These are phyloP conservation scores for Saccharomyces uvarum DNA, from an alignment of 1,139 yeast genomes.

Conservation along the genomic window DNA sequence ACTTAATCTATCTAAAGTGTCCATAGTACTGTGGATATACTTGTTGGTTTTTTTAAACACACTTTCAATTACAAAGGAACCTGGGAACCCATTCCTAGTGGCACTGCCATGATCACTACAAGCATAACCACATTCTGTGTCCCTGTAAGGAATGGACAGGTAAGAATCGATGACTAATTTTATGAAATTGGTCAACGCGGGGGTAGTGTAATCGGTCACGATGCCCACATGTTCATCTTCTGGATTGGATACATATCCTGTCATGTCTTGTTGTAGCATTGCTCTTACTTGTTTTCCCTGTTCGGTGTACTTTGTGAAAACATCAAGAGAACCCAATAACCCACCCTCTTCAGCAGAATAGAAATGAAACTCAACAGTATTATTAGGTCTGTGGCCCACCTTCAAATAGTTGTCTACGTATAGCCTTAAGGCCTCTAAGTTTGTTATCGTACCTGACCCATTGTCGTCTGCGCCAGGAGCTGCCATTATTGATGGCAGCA, in stretches of 20 bases:
- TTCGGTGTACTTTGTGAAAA: slow-evolving; percentile 49
- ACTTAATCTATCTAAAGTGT: slow-evolving; percentile 73
- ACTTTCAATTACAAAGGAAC: slow-evolving; percentile 74
- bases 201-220: slow-evolving; percentile 65
- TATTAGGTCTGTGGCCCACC: slow-evolving; percentile 40
- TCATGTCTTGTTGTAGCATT: slow-evolving; percentile 93
- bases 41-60: slow-evolving; percentile 56
- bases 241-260: slow-evolving; percentile 66
- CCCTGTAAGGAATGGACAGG: slow-evolving; percentile 60
- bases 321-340: slow-evolving; percentile 74
- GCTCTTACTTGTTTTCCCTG: slow-evolving; percentile 52
- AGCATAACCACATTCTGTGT: slow-evolving; percentile 81
- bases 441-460: slow-evolving; percentile 81
- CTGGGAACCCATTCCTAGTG: slow-evolving; percentile 71
- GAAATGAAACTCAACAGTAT: slow-evolving; percentile 86
- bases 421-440: slow-evolving; percentile 65
- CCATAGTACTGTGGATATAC: slow-evolving; percentile 68
- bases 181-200: slow-evolving; percentile 52
- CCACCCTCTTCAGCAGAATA: slow-evolving; percentile 96
- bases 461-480: slow-evolving; percentile 98
- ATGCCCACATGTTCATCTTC: slow-evolving; percentile 72
- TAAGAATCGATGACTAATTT: slow-evolving; percentile 53
- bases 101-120: slow-evolving; percentile 94
- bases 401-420: slow-evolving; percentile 34
- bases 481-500: slow-evolving; percentile 58